Evolutionary conservation across 2,329 filamentous ascomycete genomes (phyloP), one percentile per base, ranked within the genome.

Genomic region (Aspergillus ustus): DNA sequence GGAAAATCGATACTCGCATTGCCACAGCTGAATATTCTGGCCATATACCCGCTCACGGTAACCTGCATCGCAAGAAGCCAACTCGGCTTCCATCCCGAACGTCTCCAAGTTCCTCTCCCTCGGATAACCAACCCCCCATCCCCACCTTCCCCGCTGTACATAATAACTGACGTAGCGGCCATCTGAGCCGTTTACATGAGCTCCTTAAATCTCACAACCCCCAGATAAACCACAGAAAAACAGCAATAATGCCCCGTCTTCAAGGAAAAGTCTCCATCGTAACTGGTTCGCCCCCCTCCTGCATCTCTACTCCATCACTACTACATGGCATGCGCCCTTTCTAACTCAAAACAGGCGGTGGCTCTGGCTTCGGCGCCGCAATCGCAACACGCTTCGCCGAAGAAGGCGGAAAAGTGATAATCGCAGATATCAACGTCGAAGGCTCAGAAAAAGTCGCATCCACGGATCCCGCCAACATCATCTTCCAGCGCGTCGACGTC

Each of bases 231-330:
- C 6, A 1, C 25, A 44, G 13, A 29, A 25, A 4, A 40, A 20
- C 22, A 55, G 43, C 49, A 7, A 65, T 54, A 51, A 50, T 49
- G 31, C 34, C 56, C 7, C 68, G 78, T 58, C 71, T 81, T 11
- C 72, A 76, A 59, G 78, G 77, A 60, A 81, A 81, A 65, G 77
- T 81, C 45, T 78, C 78, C 63, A 79, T 81, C 50, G 77, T 81
- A 25, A 81, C 79, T 19, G 79, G 79, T 80, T 67, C 51, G 68
- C 63, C 17, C 20, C 59, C 2, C 22, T 43, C 28, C n/a, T 4
- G 13, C 20, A 46, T 15, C 34, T 15, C 13, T 25, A 5, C 34
- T 40, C 34, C 34, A 40, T 40, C 34, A 15, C 34, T 40, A 40
- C 34, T 25, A 25, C 25, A 25, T 25, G 25, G 15, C 34, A 40